phyloP scores from a whole-genome alignment of 2,329 filamentous ascomycete species.

The Sporothrix schenckii region DNA sequence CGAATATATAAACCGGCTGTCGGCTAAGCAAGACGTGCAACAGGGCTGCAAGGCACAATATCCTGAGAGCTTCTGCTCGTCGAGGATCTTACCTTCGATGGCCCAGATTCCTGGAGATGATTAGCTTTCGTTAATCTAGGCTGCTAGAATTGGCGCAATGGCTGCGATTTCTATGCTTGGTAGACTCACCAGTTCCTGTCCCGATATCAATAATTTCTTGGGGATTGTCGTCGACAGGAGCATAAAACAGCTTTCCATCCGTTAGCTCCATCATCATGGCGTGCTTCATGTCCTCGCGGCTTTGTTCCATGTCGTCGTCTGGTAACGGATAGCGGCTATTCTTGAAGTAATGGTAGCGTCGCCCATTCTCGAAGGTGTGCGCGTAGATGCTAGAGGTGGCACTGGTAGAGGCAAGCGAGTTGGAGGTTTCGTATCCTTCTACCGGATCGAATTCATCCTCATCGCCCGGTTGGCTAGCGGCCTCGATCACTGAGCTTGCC shows the following conservation, averaged over 20 bases:
- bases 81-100: conserved; percentile 38
- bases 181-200: conserved; percentile 50
- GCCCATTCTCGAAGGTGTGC: conserved; percentile 39
- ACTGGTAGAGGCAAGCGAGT: conserved; percentile 37
- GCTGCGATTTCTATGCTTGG: not conserved
- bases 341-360: conserved; percentile 41
- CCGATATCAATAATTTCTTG: conserved; percentile 54
- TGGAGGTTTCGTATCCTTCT: conserved; percentile 36
- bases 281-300: conserved; percentile 52
- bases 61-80: not conserved
- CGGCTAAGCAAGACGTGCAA: not conserved
- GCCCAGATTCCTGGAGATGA: conserved; percentile 43
- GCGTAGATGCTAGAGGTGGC: conserved; percentile 39
- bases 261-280: conserved; percentile 52
- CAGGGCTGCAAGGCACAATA: too few relatives aligned
- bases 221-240: conserved; percentile 48
- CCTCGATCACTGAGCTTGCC: conserved; percentile 33
- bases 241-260: conserved; percentile 48
- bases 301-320: conserved; percentile 52
- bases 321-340: conserved; percentile 41
- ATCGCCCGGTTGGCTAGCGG: conserved; percentile 34
- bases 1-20: not conserved
- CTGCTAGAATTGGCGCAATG: not conserved
- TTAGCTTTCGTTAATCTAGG: not conserved
- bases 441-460: conserved; percentile 36